Conservation (phyloP, 345 rosid species). For the Sonneratia caseolaris region DNA sequence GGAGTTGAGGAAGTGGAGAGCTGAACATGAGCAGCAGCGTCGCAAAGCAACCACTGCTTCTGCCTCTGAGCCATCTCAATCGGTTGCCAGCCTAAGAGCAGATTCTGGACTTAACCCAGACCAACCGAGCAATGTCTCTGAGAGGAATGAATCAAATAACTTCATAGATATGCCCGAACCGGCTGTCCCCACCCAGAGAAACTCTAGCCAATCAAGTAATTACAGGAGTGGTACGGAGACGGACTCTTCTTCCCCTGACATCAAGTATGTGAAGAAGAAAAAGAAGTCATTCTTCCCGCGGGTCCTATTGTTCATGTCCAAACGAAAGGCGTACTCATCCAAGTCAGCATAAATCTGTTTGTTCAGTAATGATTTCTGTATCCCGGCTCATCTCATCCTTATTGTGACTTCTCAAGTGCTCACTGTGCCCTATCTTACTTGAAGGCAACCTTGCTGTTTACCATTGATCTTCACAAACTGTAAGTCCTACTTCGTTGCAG, state of each 20-base stretch:
- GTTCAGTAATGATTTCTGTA: not conserved
- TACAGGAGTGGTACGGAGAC: slow-evolving; percentile 18
- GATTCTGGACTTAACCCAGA: not conserved
- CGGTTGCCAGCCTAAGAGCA: slow-evolving; percentile 5
- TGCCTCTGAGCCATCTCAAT: slow-evolving; percentile 22
- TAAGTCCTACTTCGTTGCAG: not conserved
- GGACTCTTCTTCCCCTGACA: slow-evolving; percentile 19
- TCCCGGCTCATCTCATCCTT: not conserved
- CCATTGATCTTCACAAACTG: not conserved
- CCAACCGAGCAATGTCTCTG: not conserved
- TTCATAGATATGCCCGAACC: slow-evolving; percentile 11
- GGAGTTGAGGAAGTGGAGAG: slow-evolving; percentile 82
- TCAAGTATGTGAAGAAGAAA: slow-evolving; percentile 48
- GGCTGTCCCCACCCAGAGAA: slow-evolving; percentile 5
- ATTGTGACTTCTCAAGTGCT: not conserved
- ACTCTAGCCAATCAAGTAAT: slow-evolving; percentile 23
- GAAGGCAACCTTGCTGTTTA: not conserved
- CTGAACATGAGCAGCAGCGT: slow-evolving; percentile 56
- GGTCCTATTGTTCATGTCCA: slow-evolving; percentile 51
- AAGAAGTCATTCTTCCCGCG: slow-evolving; percentile 70
- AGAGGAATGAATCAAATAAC: slow-evolving; percentile 13
- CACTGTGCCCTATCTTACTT: not conserved
- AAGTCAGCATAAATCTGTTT: slow-evolving; percentile 14
- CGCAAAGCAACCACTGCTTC: slow-evolving; percentile 19
- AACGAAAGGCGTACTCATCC: slow-evolving; percentile 42